A percentile compares a stretch with the other conserved stretches of the same genome.
These are phyloP conservation scores for Hanseniaspora taiwanica DNA, from an alignment of 805 yeast species.

Conservation along the genomic window DNA sequence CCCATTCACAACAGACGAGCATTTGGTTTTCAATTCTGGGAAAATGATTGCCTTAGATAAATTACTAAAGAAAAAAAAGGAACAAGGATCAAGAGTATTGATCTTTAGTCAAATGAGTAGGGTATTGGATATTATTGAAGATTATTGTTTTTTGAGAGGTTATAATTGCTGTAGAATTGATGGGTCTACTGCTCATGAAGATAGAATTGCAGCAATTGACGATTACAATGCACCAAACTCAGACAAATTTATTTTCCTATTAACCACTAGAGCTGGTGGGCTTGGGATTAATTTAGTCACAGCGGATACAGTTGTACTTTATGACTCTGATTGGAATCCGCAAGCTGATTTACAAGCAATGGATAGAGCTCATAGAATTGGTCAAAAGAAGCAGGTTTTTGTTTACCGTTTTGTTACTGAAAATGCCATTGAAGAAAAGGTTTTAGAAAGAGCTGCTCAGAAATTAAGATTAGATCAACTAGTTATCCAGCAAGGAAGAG, in stretches of 20 bases:
- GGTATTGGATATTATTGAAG: conserved; percentile 78
- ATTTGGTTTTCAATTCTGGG: conserved; percentile 78
- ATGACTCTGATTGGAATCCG: conserved; percentile 96
- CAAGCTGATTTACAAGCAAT: conserved; percentile 96
- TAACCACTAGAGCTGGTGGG: conserved; percentile 96
- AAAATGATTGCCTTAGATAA: conserved; percentile 84
- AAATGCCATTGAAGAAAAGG: conserved; percentile 92
- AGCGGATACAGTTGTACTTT: conserved; percentile 80
- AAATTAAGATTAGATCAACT: conserved; percentile 84
- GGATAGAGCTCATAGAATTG: conserved; percentile 97
- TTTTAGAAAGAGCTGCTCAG: conserved; percentile 90
- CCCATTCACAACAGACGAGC: conserved; percentile 92
- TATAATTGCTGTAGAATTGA: conserved; percentile 85
- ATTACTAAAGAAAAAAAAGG: conserved; percentile 54
- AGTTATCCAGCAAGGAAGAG: conserved; percentile 75
- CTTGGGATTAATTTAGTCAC: conserved; percentile 85
- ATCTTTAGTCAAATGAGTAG: conserved; percentile 93
- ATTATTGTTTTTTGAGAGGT: conserved; percentile 75
- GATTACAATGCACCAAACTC: conserved; percentile 77
- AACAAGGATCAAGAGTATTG: conserved; percentile 76
- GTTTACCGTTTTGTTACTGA: conserved; percentile 91
- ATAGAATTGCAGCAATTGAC: conserved; percentile 83
- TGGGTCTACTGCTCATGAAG: conserved; percentile 88
- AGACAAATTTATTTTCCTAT: conserved; percentile 67
- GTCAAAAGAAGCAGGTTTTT: conserved; percentile 89